phyloP scores from a whole-genome alignment of 225 moss, liverwort and hornwort species.

The Marchantia paleacea region DNA sequence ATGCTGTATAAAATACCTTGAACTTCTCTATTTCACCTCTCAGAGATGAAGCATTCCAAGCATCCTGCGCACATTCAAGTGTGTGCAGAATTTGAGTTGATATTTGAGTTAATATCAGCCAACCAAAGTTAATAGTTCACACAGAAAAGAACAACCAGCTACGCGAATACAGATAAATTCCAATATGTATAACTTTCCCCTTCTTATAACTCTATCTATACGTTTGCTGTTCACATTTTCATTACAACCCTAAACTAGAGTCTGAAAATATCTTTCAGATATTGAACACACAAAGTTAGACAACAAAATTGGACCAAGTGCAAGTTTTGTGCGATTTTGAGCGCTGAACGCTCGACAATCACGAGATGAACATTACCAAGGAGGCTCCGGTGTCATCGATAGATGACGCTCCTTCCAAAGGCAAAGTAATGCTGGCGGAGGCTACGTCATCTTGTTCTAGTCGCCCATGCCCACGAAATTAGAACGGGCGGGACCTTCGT shows the following conservation, averaged over 20 bases:
- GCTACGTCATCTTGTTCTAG: constrained; percentile 25
- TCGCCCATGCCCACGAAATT: background rate
- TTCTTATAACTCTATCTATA: background rate
- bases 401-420: constrained; percentile 58
- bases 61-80: constrained; percentile 9
- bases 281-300: no score
- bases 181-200: background rate
- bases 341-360: background rate
- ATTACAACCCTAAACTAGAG: background rate
- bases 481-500: background rate
- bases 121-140: background rate
- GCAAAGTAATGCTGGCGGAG: constrained; percentile 66
- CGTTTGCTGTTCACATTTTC: background rate
- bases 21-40: constrained; percentile 20
- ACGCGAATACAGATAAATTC: background rate
- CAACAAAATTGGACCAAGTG: background rate
- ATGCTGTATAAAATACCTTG: background rate
- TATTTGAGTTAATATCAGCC: background rate
- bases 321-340: background rate
- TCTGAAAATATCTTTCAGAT: background rate
- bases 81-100: background rate
- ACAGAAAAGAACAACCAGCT: background rate
- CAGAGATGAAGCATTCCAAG: background rate
- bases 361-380: constrained; percentile 34
- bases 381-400: constrained; percentile 71